These are phyloP conservation scores for Smallanthus sonchifolius DNA, from an alignment of 129 eudicot genomes.

Conservation along the genomic window DNA sequence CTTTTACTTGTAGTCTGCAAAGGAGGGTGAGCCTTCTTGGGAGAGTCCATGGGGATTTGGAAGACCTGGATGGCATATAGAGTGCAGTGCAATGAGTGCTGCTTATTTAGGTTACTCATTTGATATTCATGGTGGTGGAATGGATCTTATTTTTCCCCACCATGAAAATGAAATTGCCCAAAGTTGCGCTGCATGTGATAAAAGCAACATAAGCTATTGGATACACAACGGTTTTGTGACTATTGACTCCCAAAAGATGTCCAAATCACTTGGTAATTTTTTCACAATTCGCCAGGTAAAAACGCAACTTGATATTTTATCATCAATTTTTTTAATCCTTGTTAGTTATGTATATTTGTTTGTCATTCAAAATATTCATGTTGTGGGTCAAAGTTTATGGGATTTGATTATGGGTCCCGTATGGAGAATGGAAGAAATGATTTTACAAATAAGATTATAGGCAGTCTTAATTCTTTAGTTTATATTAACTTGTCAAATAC, in stretches of 20 bases:
- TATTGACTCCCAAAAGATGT: constrained; percentile 84
- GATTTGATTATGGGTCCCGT: background rate
- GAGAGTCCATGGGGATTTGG: constrained; percentile 99
- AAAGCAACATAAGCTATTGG: constrained; percentile 83
- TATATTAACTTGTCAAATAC: background rate
- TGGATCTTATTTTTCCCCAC: constrained; percentile 94
- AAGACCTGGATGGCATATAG: constrained; percentile 99
- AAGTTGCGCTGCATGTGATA: constrained; percentile 87
- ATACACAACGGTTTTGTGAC: constrained; percentile 94
- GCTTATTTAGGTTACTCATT: constrained; percentile 78
- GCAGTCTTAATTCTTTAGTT: background rate
- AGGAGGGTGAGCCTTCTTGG: constrained; percentile 97
- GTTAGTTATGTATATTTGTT: background rate
- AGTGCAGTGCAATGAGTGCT: constrained; percentile 99
- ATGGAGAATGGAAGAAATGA: constrained; percentile 13
- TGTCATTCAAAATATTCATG: background rate
- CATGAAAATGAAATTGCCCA: constrained; percentile 98
- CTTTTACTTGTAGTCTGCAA: constrained; percentile 61
- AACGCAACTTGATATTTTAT: background rate
- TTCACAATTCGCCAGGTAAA: constrained; percentile 97
- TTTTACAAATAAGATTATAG: background rate
- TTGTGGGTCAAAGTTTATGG: background rate
- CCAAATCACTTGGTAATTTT: constrained; percentile 93
- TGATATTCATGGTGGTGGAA: constrained; percentile 99
- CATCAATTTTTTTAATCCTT: background rate